Evolutionary conservation across 2,329 filamentous ascomycete genomes (phyloP), one percentile per base, ranked within the genome.

Genomic region (Drechslera avenae): DNA sequence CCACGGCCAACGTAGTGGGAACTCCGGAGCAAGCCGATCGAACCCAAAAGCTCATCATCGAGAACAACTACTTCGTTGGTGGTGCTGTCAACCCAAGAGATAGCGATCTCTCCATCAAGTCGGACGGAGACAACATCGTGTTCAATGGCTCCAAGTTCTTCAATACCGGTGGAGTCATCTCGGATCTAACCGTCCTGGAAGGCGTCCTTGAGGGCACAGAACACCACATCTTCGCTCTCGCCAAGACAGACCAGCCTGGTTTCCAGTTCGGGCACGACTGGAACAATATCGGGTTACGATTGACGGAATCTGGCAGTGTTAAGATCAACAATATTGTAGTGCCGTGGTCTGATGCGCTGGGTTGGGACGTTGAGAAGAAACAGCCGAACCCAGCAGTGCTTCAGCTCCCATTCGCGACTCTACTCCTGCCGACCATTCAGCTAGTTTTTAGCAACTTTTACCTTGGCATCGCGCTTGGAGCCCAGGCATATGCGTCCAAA

Each of bases 381-480:
- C 74, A 75, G 49, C 83, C 83, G 0, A 73, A 81, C 30, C 75
- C 78, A 0, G 73, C 75, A 1, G 67, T 83, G 2, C 69, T 86
- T 2, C 72, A 73, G 2, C 78, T 85, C 30, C 79, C 82, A 0
- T 86, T 82, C 55, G 79, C 79, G 0, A 79, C 76, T 3, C 64
- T 87, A n/a, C 73, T 87, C 5, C 75, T 87, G 0, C 85, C 85
- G 0, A 83, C 81, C 0, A 86, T 87, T 51, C 84, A 87, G 64
- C 78, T 87, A 0, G 81, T 86, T n/a, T 87, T 87, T 69, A 78
- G 77, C 63, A 87, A 87, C 66, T 84, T 87, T 62, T 86, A 87
- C 64, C 73, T 87, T 1, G 84, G 84, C 2, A 87, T 87, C 52
- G 81, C 84, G 0, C 76, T 79, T 35, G 84, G 85, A 0, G 81